Evolutionary conservation across 2,329 filamentous ascomycete genomes (phyloP).

Genomic region (Cryphonectria nitschkei): DNA sequence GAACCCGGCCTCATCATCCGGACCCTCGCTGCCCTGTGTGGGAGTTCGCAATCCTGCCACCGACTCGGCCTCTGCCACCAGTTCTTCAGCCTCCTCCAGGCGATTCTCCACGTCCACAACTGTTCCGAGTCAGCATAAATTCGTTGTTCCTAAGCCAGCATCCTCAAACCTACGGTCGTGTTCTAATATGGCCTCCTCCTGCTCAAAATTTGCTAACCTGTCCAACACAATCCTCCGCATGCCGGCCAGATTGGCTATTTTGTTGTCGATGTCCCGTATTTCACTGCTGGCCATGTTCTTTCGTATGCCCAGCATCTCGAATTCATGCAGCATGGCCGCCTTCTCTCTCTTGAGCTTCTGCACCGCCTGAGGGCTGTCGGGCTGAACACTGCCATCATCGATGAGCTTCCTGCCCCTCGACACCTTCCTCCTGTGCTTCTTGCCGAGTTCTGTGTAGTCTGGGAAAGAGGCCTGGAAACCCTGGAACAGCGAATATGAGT

Average conservation of each 20-base stretch:
- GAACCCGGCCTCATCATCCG: conserved; percentile 66
- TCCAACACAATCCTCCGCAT: conserved; percentile 94
- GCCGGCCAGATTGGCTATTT: conserved; percentile 87
- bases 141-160: neutral
- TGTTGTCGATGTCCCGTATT: conserved; percentile 95
- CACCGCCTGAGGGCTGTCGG: conserved; percentile 68
- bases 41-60: conserved; percentile 54
- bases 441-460: conserved; percentile 68
- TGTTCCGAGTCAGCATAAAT: conserved; percentile 43
- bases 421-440: conserved; percentile 70
- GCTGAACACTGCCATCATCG: conserved; percentile 59
- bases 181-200: conserved; percentile 88
- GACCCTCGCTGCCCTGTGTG: conserved; percentile 47
- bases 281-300: conserved; percentile 98
- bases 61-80: conserved; percentile 62
- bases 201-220: conserved; percentile 80
- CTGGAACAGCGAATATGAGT: conserved; percentile 91
- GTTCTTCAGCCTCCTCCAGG: conserved; percentile 63
- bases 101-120: conserved; percentile 66
- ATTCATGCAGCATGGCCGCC: conserved; percentile 75
- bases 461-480: conserved; percentile 92
- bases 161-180: conserved; percentile 70
- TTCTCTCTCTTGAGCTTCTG: conserved; percentile 79
- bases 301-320: conserved; percentile 88
- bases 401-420: conserved; percentile 79